Evolutionary conservation across 2,329 filamentous ascomycete genomes (phyloP), one percentile per base, ranked within the genome.

Genomic region (Phyllachora maydis): DNA sequence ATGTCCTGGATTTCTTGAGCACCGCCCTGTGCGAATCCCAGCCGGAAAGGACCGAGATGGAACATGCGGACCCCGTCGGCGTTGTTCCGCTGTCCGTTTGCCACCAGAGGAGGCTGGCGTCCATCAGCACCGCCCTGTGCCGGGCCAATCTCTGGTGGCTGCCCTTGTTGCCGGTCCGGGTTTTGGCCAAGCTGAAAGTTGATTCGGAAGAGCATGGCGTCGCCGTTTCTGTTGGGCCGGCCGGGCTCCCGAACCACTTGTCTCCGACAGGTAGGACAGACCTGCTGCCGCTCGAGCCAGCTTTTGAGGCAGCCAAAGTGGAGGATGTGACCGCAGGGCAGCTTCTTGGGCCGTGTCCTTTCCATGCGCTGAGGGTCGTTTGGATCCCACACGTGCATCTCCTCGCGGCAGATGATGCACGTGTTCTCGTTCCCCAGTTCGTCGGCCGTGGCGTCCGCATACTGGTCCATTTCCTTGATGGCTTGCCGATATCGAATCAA

Each of bases 271-370:
- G 82, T 98, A 5, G 88, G 88, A 43, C 88, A 98, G 16, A 91
- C 83, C 50, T 98, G 88, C 46, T 98, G 88, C 32, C 88, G 64
- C 53, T 98, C 88, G 14, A 98, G 61, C 88, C 88, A 98, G 45
- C 83, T 91, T 47, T 88, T 81, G 28, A 98, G 64, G 45, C 88
- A 98, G 22, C 82, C 75, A 33, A 93, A 76, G 46, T 98, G 88
- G 18, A 98, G 52, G 18, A 95, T 88, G 41, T 98, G 88, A 4
- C 85, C 83, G 46, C 88, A 98, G 1, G 88, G 88, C 7, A 98
- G 62, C 49, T 92, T 95, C 56, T 98, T 98, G 5, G 88, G 81
- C 11, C 88, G 65, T 27, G 77, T 64, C 26, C 85, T 66, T 40
- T 95, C 82, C 28, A 90, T 72, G n/a, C n/a, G n/a, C 26, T 75